phyloP scores from a whole-genome alignment of 306 rosid species.

The Cucumis cinereus region DNA sequence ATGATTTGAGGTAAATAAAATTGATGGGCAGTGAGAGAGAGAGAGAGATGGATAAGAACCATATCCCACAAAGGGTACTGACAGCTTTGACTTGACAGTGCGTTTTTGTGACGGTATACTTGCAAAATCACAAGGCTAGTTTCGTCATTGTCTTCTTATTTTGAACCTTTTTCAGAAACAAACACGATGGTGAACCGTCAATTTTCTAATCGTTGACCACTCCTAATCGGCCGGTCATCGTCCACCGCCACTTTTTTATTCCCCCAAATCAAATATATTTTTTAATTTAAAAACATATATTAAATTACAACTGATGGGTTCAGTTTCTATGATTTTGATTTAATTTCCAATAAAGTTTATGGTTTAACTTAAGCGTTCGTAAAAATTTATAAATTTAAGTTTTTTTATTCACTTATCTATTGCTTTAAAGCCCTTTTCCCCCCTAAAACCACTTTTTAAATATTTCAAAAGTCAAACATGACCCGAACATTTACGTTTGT shows the following conservation, averaged over 20 bases:
- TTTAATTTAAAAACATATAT: too few relatives aligned
- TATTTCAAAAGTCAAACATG: too few relatives aligned
- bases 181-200: neutral
- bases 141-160: neutral
- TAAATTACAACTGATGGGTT: too few relatives aligned
- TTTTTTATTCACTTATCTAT: too few relatives aligned
- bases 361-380: too few relatives aligned
- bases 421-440: too few relatives aligned
- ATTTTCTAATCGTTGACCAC: constrained; percentile 5
- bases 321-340: too few relatives aligned
- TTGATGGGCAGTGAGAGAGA: neutral
- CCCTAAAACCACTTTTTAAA: too few relatives aligned
- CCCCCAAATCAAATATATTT: neutral
- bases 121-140: neutral
- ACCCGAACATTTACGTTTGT: too few relatives aligned
- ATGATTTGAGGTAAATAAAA: neutral
- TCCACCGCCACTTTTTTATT: neutral
- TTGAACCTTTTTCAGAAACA: neutral
- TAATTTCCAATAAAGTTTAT: too few relatives aligned
- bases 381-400: too few relatives aligned
- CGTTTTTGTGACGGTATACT: neutral
- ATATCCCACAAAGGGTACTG: neutral
- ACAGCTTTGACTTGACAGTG: neutral
- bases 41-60: neutral
- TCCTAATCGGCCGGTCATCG: neutral